A percentile compares a stretch with the other conserved stretches of the same genome.
These are phyloP conservation scores for Tulasnella sp. DNA, from an alignment of 768 basidiomycete species.

Conservation along the genomic window DNA sequence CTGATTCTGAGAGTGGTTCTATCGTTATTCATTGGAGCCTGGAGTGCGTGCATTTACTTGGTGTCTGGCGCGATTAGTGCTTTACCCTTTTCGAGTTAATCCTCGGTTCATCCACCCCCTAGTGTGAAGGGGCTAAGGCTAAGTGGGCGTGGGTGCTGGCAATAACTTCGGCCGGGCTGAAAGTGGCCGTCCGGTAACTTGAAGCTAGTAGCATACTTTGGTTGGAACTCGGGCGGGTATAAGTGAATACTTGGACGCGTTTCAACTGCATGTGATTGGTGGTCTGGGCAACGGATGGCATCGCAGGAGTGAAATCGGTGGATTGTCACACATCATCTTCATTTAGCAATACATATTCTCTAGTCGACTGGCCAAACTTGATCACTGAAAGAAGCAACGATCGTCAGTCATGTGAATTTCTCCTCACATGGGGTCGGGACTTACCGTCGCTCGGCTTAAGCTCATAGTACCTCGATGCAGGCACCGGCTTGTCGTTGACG, in stretches of 20 bases:
- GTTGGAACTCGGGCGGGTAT: background rate
- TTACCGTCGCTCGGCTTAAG: slow-evolving; percentile 76
- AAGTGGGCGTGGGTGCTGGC: too few species aligned
- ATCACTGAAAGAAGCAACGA: slow-evolving; percentile 56
- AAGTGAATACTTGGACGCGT: background rate
- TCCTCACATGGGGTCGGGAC: slow-evolving; percentile 40
- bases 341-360: slow-evolving; percentile 85
- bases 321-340: slow-evolving; percentile 53
- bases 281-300: background rate
- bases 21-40: background rate
- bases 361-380: slow-evolving; percentile 78
- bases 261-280: background rate
- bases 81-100: too few species aligned
- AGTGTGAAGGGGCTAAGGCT: too few species aligned
- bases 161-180: too few species aligned
- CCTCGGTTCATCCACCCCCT: too few species aligned
- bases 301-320: background rate
- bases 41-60: too few species aligned
- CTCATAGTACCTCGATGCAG: slow-evolving; percentile 85
- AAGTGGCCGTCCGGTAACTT: too few species aligned
- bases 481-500: slow-evolving; percentile 86
- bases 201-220: too few species aligned
- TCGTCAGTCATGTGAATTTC: slow-evolving; percentile 34
- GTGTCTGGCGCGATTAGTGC: too few species aligned
- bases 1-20: background rate